Base-by-base conservation (phyloP, 2,329 filamentous ascomycete species). In the Epichloe gansuensis region DNA sequence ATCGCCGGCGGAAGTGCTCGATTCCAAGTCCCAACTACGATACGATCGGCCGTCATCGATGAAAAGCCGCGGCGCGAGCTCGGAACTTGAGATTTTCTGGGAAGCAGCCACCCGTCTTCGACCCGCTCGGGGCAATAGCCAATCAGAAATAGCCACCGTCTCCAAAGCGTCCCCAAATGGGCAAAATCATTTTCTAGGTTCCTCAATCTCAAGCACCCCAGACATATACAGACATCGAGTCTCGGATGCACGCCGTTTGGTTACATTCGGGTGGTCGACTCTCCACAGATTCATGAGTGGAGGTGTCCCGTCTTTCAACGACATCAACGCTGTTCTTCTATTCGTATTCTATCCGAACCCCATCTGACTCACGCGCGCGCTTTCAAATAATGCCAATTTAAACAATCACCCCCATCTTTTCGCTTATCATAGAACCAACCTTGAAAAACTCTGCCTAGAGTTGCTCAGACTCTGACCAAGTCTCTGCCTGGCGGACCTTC, bases 11-110 rank as follows among this genome's bases (percentile, higher is more conserved):
- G 17, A 21, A 36, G 15, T n/a, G 42, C 25, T 44, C 42, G 42
- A 44, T 44, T 44, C 42, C 42, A 46, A 35, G 11, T 6, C 21
- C 23, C 9, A 5, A 23, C 25, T 2, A 13, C 13, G 49, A 43
- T 13, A 15, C 23, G n/a, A 51, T 50, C 49, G 49, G 39, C 25
- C 34, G 43, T 47, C 27, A 47, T 47, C 31, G 45, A 47, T 42
- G 40, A 21, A 5, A 8, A 25, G 42, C 42, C 25, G 11, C 13
- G 6, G 4, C 15, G 40, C 21, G 21, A 21, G 23, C 23, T 25
- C 17, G n/a, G 9, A 23, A 5, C 23, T 2, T 23, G 25, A 3
- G 12, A 21, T 12, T 36, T 2, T 21, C 17, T 31, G 7, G 23
- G 40, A 36, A 36, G n/a, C 25, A 23, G 34, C 35, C 31, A 51